Evolutionary conservation across 2,329 filamentous ascomycete genomes (phyloP), one percentile per base, ranked within the genome.

Genomic region (Trichophyton simii): DNA sequence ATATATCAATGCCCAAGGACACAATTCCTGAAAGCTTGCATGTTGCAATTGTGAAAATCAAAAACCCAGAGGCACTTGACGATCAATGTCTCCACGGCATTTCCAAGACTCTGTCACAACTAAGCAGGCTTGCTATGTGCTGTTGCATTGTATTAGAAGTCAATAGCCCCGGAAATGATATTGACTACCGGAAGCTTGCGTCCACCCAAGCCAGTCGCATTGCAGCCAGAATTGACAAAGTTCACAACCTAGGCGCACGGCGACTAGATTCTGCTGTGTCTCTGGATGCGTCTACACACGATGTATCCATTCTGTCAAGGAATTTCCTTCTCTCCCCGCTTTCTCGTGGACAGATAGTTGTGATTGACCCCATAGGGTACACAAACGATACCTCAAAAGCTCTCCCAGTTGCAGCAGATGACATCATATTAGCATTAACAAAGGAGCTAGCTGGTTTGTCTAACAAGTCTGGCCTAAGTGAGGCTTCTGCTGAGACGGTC

Each of bases 31-130:
- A 82, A 65, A 78, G 76, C 38, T 72, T 88, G 18, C 89, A 96
- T 72, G 80, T 96, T 62, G 91, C 94, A 15, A 77, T 99, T 61
- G 85, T 96, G 66, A 96, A 95, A 74, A 79, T 99, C 60, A 83
- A 87, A 60, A 82, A 83, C 50, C 87, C 90, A 0, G 86, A 95
- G 67, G 74, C 79, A 1, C 80, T 95, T 55, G 81, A 88, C 67
- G 82, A 91, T 63, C 75, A 78, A 1, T 88, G 84, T 0, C 71
- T 97, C 9, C 75, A 81, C 54, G 91, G 90, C 0, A 84, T 97
- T 62, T 89, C 87, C 3, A 85, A 87, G 71, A 97, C 94, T 0
- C 75, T 99, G 46, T 86, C 86, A 34, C 92, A 96, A 72, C 83
- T 99, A 58, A 83, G 85, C 44, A 85, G 87, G 59, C 81, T 99